Base-by-base conservation (phyloP, 768 basidiomycete species). In the Lactarius vividus region DNA sequence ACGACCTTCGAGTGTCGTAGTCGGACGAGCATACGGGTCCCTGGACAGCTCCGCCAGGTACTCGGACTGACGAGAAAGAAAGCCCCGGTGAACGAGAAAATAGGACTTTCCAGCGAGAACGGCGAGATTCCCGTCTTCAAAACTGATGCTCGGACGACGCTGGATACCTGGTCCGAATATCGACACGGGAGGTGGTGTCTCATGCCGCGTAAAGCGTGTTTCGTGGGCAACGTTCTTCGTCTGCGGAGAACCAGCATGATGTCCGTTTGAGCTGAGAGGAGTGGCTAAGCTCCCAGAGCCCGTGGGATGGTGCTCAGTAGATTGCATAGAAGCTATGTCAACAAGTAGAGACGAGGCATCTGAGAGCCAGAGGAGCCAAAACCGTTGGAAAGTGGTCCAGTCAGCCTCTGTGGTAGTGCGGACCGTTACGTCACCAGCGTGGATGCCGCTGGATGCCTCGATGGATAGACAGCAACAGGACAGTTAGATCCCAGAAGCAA, bases 101-200 rank as follows among this genome's bases (percentile, higher is more conserved):
- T 88, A 90, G 62, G 77, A 77, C 1, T 76, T 71, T 7, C 79
- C 84, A 58, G 86, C 79, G 56, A 88, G 79, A 35, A 92, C 74
- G 18, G 84, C 87, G 52, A 91, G 74, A 70, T 89, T 91, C 23
- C 88, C 90, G 72, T 91, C 89, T 37, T 78, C 77, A 68, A 92
- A 90, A 73, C 78, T 87, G 20, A 91, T 77, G 55, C 82, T 80
- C 20, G 78, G 78, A 71, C 87, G 83, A 65, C 81, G 77, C 62
- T 63, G 61, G 42, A 58, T 44, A 35, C 40, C 40, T 18, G 57
- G 46, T 40, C 49, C 44, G 18, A 76, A 80, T 39, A 63, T 33
- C 16, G 39, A 18, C 11, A 33, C 37, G 29, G 64, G 63, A 52
- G 57, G 39, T 9, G 57, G 62, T 18, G 61, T 59, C 26, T 23